Conservation (phyloP, 192 early-diverging fungal genomes). For the Backusella psychrophila region DNA sequence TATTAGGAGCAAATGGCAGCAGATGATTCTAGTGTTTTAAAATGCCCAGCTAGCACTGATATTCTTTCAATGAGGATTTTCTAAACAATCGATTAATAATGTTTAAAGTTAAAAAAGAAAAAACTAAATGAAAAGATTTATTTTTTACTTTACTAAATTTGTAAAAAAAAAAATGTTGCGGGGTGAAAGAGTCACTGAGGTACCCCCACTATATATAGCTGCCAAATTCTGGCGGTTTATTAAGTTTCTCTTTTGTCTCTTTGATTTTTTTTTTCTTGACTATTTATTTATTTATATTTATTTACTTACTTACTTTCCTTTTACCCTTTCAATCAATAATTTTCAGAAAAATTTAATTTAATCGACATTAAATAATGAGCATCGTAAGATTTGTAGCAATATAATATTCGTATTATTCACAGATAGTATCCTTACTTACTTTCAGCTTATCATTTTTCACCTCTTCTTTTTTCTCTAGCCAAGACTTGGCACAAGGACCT, state of each 20-base stretch:
- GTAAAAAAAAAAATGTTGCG: conserved; percentile 3
- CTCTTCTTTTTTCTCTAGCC: background rate
- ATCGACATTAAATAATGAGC: background rate
- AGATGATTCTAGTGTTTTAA: background rate
- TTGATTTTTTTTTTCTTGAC: background rate
- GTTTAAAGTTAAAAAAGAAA: background rate
- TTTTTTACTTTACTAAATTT: background rate
- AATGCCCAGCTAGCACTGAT: background rate
- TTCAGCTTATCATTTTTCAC: background rate
- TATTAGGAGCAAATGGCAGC: background rate
- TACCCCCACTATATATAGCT: background rate
- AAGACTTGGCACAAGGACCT: background rate
- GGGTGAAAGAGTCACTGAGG: background rate
- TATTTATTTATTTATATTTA: background rate
- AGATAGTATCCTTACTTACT: background rate
- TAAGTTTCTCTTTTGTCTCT: conserved; percentile 1
- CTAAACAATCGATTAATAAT: background rate
- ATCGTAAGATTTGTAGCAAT: background rate
- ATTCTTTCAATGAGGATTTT: background rate
- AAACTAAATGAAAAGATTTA: background rate
- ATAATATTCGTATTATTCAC: background rate
- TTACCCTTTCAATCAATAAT: background rate
- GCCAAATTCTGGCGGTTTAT: background rate
- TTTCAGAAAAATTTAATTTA: background rate
- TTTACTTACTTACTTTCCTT: background rate